Conservation (phyloP, 2,329 filamentous ascomycete genomes). For the Geoglossum cookeanum region DNA sequence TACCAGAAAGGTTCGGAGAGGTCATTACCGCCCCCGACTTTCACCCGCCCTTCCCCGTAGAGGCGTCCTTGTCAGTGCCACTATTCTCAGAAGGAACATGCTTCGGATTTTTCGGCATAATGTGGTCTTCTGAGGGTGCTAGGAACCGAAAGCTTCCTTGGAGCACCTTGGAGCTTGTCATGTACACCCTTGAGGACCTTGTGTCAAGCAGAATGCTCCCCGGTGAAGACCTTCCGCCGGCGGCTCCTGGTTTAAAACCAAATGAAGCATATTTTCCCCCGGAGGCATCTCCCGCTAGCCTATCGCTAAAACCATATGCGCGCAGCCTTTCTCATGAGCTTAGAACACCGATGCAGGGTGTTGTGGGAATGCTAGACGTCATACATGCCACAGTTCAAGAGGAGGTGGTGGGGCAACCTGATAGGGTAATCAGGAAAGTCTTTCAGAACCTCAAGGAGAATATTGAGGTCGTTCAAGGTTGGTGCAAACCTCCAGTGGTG, state of each 20-base stretch:
- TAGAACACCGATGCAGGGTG: constrained; percentile 55
- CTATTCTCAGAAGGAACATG: constrained; percentile 46
- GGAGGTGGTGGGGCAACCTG: constrained; percentile 34
- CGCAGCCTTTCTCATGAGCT: constrained; percentile 53
- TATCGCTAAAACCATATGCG: constrained; percentile 53
- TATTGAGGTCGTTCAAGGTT: constrained; percentile 52
- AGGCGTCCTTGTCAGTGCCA: constrained; percentile 48
- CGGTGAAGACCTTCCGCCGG: constrained; percentile 27
- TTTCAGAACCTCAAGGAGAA: constrained; percentile 46
- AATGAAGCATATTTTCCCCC: constrained; percentile 30
- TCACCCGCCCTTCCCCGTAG: constrained; percentile 37
- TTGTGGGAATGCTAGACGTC: constrained; percentile 58
- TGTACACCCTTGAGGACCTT: constrained; percentile 50
- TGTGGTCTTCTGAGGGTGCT: constrained; percentile 48
- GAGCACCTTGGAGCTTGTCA: constrained; percentile 46
- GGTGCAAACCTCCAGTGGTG: constrained; percentile 8
- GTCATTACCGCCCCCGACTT: constrained; percentile 42
- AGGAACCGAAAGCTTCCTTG: constrained; percentile 37
- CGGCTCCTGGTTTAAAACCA: constrained; percentile 9
- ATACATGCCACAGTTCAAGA: constrained; percentile 57
- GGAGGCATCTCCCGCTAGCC: constrained; percentile 36
- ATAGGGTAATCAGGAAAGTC: constrained; percentile 31
- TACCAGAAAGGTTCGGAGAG: constrained; percentile 40
- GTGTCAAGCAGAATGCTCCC: constrained; percentile 38
- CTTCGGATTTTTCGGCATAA: constrained; percentile 50